Base-by-base conservation (phyloP, 73 alveolate genomes). In the Breviolum minutum region DNA sequence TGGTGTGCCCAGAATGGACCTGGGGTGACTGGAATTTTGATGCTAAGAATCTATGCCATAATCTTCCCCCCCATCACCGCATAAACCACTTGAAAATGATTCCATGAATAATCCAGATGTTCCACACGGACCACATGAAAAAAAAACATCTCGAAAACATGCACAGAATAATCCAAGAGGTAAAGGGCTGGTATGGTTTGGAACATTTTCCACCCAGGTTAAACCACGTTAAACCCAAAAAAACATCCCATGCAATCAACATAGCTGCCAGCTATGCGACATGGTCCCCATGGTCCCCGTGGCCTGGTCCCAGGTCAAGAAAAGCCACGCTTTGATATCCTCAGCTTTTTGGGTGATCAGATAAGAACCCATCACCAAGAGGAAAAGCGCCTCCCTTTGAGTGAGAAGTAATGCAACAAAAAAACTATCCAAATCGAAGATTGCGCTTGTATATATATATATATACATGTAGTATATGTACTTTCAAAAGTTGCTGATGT, bases 241-340 rank as follows among this genome's bases (percentile, higher is more conserved):
- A n/a, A n/a, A n/a, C n/a, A n/a, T 3, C 3, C 54, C 54, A 40
- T 40, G 54, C 54, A 40, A 40, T 40, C 54, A 40, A 40, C 54
- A 40, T 40, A 3, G 54, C n/a, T n/a, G n/a, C n/a, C n/a, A n/a
- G n/a, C 54, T 40, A 40, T 40, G 54, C 54, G n/a, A n/a, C n/a
- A n/a, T n/a, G n/a, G 54, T 40, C 54, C 3, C 54, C 3, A 40
- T 3, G 5, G 5, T 40, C 5, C 81, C 27, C 73, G 0, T 63
- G 62, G 83, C 99, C 99, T 84, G 71, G 62, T 87, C 99, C 97
- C 99, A 95, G 11, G 95, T 85, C 94, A 95, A 40, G 92, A 84
- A 95, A 22, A 95, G 99, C 96, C 99, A 95, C 2, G 91, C 95
- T 69, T 73, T 95, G 97, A 95, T 95, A 73, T 87, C 97, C 99